A percentile compares a stretch with the other conserved stretches of the same genome.
phyloP scores from a whole-genome alignment of 2,329 filamentous ascomycete genomes.

The Penicillium nordicum region DNA sequence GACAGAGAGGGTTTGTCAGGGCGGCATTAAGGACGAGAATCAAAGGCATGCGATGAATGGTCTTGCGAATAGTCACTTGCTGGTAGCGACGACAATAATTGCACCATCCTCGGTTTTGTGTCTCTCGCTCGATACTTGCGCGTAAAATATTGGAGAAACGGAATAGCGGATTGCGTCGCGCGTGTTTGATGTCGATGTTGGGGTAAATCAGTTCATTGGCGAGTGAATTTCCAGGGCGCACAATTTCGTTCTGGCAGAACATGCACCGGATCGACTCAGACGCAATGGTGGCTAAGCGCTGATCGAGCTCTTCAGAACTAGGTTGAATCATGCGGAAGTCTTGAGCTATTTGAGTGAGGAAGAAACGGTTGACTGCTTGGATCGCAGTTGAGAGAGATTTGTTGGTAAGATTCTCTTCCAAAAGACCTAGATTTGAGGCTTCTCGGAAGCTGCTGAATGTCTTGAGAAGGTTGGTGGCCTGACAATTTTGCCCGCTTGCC shows the following conservation, averaged over 20 bases:
- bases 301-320: slow-evolving; percentile 64
- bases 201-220: slow-evolving; percentile 87
- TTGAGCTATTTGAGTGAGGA: slow-evolving; percentile 74
- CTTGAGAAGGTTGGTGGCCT: slow-evolving; percentile 91
- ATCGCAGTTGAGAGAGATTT: slow-evolving; percentile 75
- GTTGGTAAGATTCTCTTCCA: slow-evolving; percentile 77
- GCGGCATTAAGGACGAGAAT: slow-evolving; percentile 86
- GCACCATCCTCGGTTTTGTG: slow-evolving; percentile 89
- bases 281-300: slow-evolving; percentile 51
- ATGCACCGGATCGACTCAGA: slow-evolving; percentile 69
- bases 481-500: slow-evolving; percentile 87
- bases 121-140: slow-evolving; percentile 83
- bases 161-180: slow-evolving; percentile 47
- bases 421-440: slow-evolving; percentile 70
- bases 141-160: slow-evolving; percentile 90
- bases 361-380: slow-evolving; percentile 79
- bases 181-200: slow-evolving; percentile 51
- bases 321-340: slow-evolving; percentile 70
- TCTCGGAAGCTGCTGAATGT: slow-evolving; percentile 80
- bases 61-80: slow-evolving; percentile 78
- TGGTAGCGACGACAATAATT: slow-evolving; percentile 87
- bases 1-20: slow-evolving; percentile 66
- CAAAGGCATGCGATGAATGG: slow-evolving; percentile 73
- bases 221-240: slow-evolving; percentile 71
- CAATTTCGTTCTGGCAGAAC: slow-evolving; percentile 82